Base-by-base conservation (phyloP, 1,284 basidiomycete genomes). In the Heterobasidion annosum region DNA sequence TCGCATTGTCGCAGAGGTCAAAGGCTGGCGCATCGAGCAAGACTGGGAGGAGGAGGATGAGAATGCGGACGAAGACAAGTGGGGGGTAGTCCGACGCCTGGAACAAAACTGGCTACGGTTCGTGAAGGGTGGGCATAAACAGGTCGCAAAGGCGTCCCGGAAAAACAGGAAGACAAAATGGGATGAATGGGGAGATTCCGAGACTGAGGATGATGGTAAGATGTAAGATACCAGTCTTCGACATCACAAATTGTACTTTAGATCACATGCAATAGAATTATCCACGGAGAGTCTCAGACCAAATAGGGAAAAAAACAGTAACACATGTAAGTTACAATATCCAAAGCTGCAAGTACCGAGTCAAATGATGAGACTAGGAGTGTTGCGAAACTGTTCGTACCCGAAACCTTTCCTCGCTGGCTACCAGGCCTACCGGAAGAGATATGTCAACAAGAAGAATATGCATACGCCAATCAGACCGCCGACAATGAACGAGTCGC, bases 401-500 rank as follows among this genome's bases (percentile, higher is more conserved):
- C 25, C 3, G 25, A 25, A 25, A 25, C 25, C 3, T 25, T 25
- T 25, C 25, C 3, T 40, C 12, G 6, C 2, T 8, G n/a, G n/a
- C 45, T 3, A 19, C 10, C 45, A 19, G 25, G n/a, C 45, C 45
- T 55, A 63, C 49, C 57, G 55, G 50, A 60, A 70, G 63, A 92
- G 72, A 67, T 92, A 96, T 53, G 83, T 87, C 49, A 98, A 67
- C 1, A 98, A 71, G 35, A 91, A 68, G 35, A 99, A 73, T 40
- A 87, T 76, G 67, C 93, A 93, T n/a, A 89, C 64, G 8, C 89
- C 94, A 61, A 96, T 88, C 13, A 98, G 74, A 55, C 85, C 75
- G 19, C 92, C 96, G 65, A 99, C 70, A 61, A 99, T 93, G 61
- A 97, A 79, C 10, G 91, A 84, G 68, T 99, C 97, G 63, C 95